phyloP scores from a whole-genome alignment of 1,284 basidiomycete species.

The Baeospora myosura region DNA sequence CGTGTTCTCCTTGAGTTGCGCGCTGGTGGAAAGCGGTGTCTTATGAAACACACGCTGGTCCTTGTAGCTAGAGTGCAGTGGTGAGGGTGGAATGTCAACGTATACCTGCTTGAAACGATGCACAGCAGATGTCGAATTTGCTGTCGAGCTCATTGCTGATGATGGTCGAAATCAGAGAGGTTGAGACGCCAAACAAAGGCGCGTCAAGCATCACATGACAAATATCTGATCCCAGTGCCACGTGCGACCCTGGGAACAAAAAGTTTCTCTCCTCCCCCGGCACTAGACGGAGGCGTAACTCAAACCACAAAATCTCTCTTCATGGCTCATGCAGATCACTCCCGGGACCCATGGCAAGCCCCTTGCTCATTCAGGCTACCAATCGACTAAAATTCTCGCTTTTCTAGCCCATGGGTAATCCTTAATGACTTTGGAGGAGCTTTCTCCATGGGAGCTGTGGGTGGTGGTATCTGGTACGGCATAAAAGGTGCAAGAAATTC shows the following conservation, averaged over 20 bases:
- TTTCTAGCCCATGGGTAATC: constrained; percentile 89
- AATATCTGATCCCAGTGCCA: constrained; percentile 11
- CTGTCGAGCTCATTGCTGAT: constrained; percentile 14
- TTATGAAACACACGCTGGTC: constrained; percentile 23
- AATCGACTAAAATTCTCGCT: constrained; percentile 7
- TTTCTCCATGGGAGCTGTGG: constrained; percentile 92
- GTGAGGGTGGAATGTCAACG: constrained; percentile 51
- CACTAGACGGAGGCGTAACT: too few relatives aligned
- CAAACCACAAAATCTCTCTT: constrained; percentile 15
- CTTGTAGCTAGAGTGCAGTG: constrained; percentile 25
- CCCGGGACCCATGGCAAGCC: constrained; percentile 82
- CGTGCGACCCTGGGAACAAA: constrained; percentile 4
- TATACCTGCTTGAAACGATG: constrained; percentile 40
- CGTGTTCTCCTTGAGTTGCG: constrained; percentile 49
- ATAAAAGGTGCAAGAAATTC: constrained; percentile 98
- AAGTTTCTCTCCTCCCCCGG: constrained; percentile 6
- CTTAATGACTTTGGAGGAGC: constrained; percentile 98
- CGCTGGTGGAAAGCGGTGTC: constrained; percentile 20
- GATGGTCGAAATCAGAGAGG: constrained; percentile 6
- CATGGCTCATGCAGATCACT: constrained; percentile 87
- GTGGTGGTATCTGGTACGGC: constrained; percentile 98
- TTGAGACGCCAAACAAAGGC: background rate
- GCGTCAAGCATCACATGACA: constrained; percentile 1
- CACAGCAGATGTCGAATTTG: constrained; percentile 18
- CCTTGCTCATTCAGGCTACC: background rate